Base-by-base conservation (phyloP, 2,329 filamentous ascomycete genomes). In the Orbilia javanica region DNA sequence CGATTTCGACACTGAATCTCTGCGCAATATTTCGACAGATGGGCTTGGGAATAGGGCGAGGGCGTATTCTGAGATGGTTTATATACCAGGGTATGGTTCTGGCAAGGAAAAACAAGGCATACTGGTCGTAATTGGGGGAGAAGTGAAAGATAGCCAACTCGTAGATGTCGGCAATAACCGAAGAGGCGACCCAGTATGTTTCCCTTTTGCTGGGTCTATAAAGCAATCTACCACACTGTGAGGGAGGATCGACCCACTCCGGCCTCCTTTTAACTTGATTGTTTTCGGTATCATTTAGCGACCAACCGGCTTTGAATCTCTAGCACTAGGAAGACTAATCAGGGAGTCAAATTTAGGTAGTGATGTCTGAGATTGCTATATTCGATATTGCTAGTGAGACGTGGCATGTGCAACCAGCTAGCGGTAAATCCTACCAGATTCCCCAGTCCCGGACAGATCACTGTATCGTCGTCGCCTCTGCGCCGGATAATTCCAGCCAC, bases 21-120 rank as follows among this genome's bases (percentile, higher is more conserved):
- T 73, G 31, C 69, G 69, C 8, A 73, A 73, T 60, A 73, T 73
- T 13, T 73, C 69, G 18, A 66, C 69, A 7, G 13, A n/a, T n/a
- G 60, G 36, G 18, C 62, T 73, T 10, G 60, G 69, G 4, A 66
- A 57, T 60, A 18, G 69, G 18, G 69, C 69, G 1, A 42, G 69
- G 44, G 60, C 69, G 11, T 73, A 73, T 63, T 66, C 69, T 46
- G 60, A 73, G 34, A 39, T 73, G 13, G 69, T 73, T 13, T 66
- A 73, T 31, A 66, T 73, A 15, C 69, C 69, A 39, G 25, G 66
- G 25, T 66, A 66, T 25, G 69, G 69, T 11, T 57, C 6, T 10
- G n/a, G 25, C 5, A 52, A 34, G 4, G 55, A 48, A 11, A 72
- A 46, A 18, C 46, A 65, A n/a, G 69, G 69, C 8, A 66, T 73